Conservation (phyloP, 176 grass and related monocot species). For the Lolium perenne region DNA sequence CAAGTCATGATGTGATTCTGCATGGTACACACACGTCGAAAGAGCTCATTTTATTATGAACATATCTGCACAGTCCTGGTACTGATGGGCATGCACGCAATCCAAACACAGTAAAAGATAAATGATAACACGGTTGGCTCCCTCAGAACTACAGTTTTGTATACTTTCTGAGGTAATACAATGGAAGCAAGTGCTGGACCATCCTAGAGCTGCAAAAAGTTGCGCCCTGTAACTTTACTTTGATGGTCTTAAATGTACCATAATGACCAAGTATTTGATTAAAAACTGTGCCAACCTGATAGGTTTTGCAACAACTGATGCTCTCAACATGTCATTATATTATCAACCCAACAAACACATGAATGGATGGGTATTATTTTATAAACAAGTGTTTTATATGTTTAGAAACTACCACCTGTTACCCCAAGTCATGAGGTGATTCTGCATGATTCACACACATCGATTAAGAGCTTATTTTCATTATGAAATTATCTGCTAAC, state of each 20-base stretch:
- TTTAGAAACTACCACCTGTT: not conserved
- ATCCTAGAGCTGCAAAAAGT: not conserved
- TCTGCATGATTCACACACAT: not conserved
- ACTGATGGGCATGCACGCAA: not conserved
- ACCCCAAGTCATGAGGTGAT: not conserved
- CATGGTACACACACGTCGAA: not conserved
- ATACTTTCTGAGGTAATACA: not conserved
- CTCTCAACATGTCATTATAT: constrained; percentile 10
- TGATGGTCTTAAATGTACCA: not conserved
- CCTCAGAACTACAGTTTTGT: not conserved
- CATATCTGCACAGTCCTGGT: not conserved
- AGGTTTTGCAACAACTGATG: not conserved
- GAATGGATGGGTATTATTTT: not conserved
- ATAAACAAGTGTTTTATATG: not conserved
- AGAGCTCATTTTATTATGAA: not conserved
- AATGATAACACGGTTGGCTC: not conserved
- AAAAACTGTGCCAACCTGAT: not conserved
- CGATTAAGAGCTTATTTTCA: not conserved
- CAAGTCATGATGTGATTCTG: not conserved
- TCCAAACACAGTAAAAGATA: not conserved
- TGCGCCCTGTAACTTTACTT: not conserved
- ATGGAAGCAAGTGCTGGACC: not conserved
- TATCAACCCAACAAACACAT: not conserved
- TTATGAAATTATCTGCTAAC: not conserved
- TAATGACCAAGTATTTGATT: not conserved